Evolutionary conservation across 164 flowering plant species (phyloP), one percentile per base, ranked within the genome.

Genomic region (Tetracentron sinense): DNA sequence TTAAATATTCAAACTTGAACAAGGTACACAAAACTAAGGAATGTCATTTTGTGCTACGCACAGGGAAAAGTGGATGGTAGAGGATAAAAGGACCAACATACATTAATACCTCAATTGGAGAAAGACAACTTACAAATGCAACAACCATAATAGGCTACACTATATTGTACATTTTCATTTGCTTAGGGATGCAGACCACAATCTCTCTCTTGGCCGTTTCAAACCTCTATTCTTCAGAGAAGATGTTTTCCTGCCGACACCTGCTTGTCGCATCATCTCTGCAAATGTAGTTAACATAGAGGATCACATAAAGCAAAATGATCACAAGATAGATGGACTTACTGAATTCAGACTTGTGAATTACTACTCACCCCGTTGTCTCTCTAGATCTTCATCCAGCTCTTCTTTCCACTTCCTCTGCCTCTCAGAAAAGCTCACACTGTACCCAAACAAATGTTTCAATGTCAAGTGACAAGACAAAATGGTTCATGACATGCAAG

Each of bases 341-440:
- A n/a, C n/a, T n/a, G n/a, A n/a, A n/a, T n/a, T n/a, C n/a, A n/a
- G n/a, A n/a, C n/a, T n/a, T n/a, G n/a, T n/a, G n/a, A n/a, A n/a
- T n/a, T n/a, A n/a, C n/a, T n/a, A 66, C 72, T 78, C 70, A 72
- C 92, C 89, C 76, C 92, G 70, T 78, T 78, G 70, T 64, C 84
- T 80, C 58, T 76, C 82, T 54, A 87, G 88, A 72, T 87, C 92
- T 76, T 82, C 75, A 59, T 71, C 84, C 50, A 87, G 88, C 74
- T 87, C 89, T 77, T 87, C 89, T 69, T 85, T 85, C 92, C 92
- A 87, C 66, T 78, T 78, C 65, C 75, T 73, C 64, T 83, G 83
- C 65, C 79, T 80, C 77, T 82, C 88, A 28, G 75, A 67, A 65
- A 65, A 85, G 73, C 79, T 87, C 22, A 72, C 58, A 61, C 83